Evolutionary conservation across 2,329 filamentous ascomycete genomes (phyloP).

Genomic region (Aspergillus sp.): DNA sequence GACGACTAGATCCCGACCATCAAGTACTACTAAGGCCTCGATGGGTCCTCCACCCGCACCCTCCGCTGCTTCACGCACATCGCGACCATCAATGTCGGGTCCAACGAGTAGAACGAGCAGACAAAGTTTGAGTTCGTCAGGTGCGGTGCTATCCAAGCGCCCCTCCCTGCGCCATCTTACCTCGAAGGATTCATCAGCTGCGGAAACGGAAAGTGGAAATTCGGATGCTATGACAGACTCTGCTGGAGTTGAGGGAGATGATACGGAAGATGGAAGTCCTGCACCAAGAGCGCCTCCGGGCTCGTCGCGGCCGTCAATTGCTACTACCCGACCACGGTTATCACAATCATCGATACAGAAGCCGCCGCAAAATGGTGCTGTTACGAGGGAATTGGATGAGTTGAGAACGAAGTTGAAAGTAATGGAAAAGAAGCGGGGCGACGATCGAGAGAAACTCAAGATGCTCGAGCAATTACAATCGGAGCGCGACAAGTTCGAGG

Average conservation of each 20-base stretch:
- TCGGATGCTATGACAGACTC: conserved; percentile 24
- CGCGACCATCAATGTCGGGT: conserved; percentile 35
- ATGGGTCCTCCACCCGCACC: conserved; percentile 57
- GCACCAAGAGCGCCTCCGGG: conserved; percentile 16
- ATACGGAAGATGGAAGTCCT: conserved; percentile 13
- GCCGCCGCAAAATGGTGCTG: conserved; percentile 42
- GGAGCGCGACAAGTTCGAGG: conserved; percentile 52
- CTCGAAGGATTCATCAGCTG: conserved; percentile 18
- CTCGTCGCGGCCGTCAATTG: conserved; percentile 11
- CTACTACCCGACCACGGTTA: conserved; percentile 19
- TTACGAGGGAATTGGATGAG: conserved; percentile 69
- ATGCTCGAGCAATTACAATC: conserved; percentile 66
- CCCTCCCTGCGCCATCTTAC: conserved; percentile 25
- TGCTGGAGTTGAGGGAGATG: conserved; percentile 18
- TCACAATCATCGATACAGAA: conserved; percentile 31
- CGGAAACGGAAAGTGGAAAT: conserved; percentile 21
- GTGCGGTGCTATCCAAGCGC: conserved; percentile 24
- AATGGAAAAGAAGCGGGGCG: conserved; percentile 76
- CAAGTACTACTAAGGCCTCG: conserved; percentile 52
- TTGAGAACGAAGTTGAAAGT: conserved; percentile 80
- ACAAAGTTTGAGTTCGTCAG: conserved; percentile 20
- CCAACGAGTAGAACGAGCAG: conserved; percentile 26
- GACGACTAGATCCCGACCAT: conserved; percentile 49
- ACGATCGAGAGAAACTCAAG: conserved; percentile 81
- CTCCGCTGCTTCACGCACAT: conserved; percentile 23